Conservation (phyloP, 495 filamentous ascomycete species). For the Penicillium steckii region DNA sequence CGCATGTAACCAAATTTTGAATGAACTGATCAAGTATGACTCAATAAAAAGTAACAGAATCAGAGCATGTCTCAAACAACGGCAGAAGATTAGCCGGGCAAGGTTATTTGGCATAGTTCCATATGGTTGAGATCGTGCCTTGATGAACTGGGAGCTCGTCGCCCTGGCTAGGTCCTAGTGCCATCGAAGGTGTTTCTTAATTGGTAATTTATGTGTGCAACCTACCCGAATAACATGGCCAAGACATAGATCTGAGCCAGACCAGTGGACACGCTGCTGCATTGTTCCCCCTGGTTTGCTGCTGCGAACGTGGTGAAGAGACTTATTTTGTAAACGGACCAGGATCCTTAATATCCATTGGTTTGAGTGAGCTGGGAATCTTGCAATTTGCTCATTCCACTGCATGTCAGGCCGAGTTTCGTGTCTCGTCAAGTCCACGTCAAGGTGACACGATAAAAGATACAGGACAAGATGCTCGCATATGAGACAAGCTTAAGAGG, state of each 20-base stretch:
- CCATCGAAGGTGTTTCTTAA: slow-evolving; percentile 3
- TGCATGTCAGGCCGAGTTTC: slow-evolving; percentile 1
- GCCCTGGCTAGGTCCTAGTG: too few species aligned
- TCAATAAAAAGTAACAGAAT: neutral
- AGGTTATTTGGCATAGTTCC: too few species aligned
- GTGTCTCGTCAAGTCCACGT: slow-evolving; percentile 11
- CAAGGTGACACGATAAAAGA: slow-evolving; percentile 12
- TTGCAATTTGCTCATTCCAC: slow-evolving; percentile 2
- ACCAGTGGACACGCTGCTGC: slow-evolving; percentile 2
- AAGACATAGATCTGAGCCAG: neutral
- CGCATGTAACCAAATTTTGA: neutral
- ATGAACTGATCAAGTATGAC: neutral
- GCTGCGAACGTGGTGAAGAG: neutral
- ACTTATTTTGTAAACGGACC: neutral
- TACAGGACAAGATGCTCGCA: neutral
- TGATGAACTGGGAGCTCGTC: too few species aligned
- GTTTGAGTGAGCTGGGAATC: neutral
- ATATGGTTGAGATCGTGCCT: too few species aligned
- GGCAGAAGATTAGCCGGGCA: too few species aligned
- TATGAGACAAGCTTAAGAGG: neutral
- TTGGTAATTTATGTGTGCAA: slow-evolving; percentile 4
- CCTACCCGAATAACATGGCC: neutral
- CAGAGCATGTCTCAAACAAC: too few species aligned
- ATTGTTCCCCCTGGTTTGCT: neutral
- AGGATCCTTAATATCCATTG: neutral